Evolutionary conservation across 495 filamentous ascomycete species (phyloP), one percentile per base, ranked within the genome.

Genomic region (Penicillium cosmopolitanum): DNA sequence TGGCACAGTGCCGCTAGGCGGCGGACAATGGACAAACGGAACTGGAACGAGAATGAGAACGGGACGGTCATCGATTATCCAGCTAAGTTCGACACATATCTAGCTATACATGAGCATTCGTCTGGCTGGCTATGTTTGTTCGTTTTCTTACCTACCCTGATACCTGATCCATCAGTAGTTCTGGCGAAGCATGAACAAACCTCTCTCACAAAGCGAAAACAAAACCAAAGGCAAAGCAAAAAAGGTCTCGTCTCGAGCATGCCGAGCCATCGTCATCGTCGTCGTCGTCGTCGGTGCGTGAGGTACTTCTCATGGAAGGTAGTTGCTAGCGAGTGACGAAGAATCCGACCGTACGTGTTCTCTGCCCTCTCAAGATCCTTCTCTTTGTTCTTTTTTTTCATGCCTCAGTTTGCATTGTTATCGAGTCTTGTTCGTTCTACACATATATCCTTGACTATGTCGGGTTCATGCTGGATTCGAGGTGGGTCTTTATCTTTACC

Each of bases 11-110:
- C 19, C 19, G 21, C 11, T 31, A n/a, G 57, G 36, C 23, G 57
- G 61, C 19, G 63, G 58, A 64, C 53, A 50, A 63, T 58, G 66
- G 58, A 67, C 57, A 38, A 13, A 31, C 8, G 28, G 28, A 31
- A 31, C 28, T 3, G 28, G 8, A 31, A 31, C 28, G 28, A 9
- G 8, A 31, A 31, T 6, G 28, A 9, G 8, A 31, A 31, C 28
- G 28, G 28, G 12, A 38, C 36, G 36, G 36, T 13, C 42, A 44
- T n/a, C 42, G 42, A n/a, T 44, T 21, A 44, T 66, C 68, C 76
- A 79, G 77, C 77, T 79, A 79, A 79, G 77, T 79, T 73, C 71
- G 75, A 75, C 72, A 64, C 68, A 73, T 68, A 63, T 74, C 66
- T 70, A 68, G 66, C 66, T 61, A 68, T 58, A 62, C 56, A 65